Conservation (phyloP, 2,329 filamentous ascomycete genomes). For the Monilinia polystroma region DNA sequence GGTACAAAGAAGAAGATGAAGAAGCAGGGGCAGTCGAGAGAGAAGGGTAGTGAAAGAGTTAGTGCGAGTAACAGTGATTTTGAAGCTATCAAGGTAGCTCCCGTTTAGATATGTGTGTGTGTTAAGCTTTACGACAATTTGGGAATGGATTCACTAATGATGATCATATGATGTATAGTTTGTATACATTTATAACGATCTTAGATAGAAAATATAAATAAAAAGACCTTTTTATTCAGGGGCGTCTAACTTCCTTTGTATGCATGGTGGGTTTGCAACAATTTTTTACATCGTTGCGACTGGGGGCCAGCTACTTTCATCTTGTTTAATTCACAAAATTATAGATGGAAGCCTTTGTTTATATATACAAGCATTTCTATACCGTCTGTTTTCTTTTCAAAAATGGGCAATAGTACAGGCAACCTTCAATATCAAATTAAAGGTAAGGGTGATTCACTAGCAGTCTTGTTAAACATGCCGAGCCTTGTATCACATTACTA, state of each 20-base stretch:
- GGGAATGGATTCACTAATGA: background rate
- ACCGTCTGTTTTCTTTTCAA: background rate
- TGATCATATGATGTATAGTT: background rate
- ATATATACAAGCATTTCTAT: background rate
- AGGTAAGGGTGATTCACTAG: background rate
- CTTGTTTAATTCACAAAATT: background rate
- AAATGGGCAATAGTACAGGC: background rate
- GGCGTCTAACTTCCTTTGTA: too few relatives aligned
- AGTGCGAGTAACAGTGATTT: slow-evolving; percentile 23
- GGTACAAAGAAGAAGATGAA: slow-evolving; percentile 25
- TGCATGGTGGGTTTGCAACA: too few relatives aligned
- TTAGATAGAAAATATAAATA: background rate
- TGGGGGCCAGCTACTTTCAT: background rate
- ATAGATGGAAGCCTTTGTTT: background rate
- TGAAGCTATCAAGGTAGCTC: slow-evolving; percentile 9
- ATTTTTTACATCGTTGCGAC: background rate
- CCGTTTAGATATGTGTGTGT: slow-evolving; percentile 10
- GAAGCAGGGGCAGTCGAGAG: slow-evolving; percentile 13
- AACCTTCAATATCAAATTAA: too few relatives aligned
- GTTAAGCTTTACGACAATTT: background rate
- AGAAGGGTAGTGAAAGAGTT: slow-evolving; percentile 6
- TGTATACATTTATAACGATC: background rate
- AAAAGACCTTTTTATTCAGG: background rate
- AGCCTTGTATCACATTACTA: background rate
- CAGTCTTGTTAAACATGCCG: background rate